Conservation (phyloP, 1,284 basidiomycete species). For the Tilletia indica region DNA sequence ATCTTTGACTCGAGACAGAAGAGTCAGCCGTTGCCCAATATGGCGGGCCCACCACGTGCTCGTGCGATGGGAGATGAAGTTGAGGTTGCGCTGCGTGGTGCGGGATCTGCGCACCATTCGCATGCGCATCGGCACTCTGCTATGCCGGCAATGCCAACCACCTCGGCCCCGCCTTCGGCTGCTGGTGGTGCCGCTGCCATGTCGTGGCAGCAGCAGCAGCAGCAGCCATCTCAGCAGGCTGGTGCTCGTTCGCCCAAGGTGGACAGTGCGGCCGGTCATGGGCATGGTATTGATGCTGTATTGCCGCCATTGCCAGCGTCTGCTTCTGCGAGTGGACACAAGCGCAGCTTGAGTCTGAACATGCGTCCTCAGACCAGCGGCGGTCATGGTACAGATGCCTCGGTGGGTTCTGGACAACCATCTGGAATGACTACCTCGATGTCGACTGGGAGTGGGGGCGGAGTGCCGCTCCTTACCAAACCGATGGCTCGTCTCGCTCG, state of each 20-base stretch:
- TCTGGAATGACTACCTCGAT: slow-evolving; percentile 20
- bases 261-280: neutral
- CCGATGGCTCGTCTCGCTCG: slow-evolving; percentile 8
- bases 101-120: neutral
- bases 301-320: slow-evolving; percentile 17
- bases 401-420: neutral
- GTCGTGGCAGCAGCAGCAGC: slow-evolving; percentile 19
- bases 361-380: neutral
- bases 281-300: neutral
- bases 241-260: neutral
- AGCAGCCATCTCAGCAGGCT: slow-evolving; percentile 15
- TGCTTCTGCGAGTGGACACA: slow-evolving; percentile 34
- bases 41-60: slow-evolving; percentile 51
- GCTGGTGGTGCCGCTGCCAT: slow-evolving; percentile 1
- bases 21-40: slow-evolving; percentile 44
- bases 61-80: slow-evolving; percentile 51
- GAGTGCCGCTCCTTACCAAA: neutral
- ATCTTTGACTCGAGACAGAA: slow-evolving; percentile 55
- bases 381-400: slow-evolving; percentile 22
- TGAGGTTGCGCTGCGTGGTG: slow-evolving; percentile 38
- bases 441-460: neutral
- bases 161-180: slow-evolving; percentile 4
- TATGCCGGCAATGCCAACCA: neutral
- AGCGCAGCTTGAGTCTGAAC: slow-evolving; percentile 39
- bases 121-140: slow-evolving; percentile 8